These are phyloP conservation scores for Avena atlantica DNA, from an alignment of 176 grass and related monocot genomes.

Conservation along the genomic window DNA sequence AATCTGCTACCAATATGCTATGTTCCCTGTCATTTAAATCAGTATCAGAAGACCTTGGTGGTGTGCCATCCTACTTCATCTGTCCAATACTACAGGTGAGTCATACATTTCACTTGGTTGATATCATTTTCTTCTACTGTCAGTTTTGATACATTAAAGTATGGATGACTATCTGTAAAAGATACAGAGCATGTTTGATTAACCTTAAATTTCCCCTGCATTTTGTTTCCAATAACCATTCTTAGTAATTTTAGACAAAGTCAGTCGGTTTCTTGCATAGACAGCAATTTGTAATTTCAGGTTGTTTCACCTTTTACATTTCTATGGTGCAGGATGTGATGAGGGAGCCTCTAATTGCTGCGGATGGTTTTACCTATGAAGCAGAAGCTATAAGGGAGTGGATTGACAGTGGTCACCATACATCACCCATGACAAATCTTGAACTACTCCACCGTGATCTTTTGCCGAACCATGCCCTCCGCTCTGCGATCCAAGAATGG, in stretches of 20 bases:
- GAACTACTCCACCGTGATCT: conserved; percentile 54
- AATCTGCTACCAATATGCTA: conserved; percentile 21
- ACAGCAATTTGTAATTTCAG: too few species aligned
- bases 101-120: conserved; percentile 3
- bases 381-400: conserved; percentile 63
- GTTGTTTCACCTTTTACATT: not conserved
- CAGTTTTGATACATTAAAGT: not conserved
- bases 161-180: not conserved
- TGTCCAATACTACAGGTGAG: conserved; percentile 66
- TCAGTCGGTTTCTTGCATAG: too few species aligned
- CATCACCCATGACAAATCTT: conserved; percentile 62
- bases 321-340: conserved; percentile 59
- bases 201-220: too few species aligned
- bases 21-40: conserved; percentile 54
- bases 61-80: conserved; percentile 65
- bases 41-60: conserved; percentile 48
- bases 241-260: too few species aligned
- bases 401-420: conserved; percentile 46
- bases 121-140: not conserved
- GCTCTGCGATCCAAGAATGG: conserved; percentile 70
- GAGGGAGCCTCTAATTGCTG: conserved; percentile 68
- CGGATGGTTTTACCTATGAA: conserved; percentile 75
- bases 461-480: conserved; percentile 60
- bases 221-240: too few species aligned
- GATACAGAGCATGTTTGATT: too few species aligned